Evolutionary conservation across 768 basidiomycete species (phyloP).

Genomic region (Infundibulicybe gibba): DNA sequence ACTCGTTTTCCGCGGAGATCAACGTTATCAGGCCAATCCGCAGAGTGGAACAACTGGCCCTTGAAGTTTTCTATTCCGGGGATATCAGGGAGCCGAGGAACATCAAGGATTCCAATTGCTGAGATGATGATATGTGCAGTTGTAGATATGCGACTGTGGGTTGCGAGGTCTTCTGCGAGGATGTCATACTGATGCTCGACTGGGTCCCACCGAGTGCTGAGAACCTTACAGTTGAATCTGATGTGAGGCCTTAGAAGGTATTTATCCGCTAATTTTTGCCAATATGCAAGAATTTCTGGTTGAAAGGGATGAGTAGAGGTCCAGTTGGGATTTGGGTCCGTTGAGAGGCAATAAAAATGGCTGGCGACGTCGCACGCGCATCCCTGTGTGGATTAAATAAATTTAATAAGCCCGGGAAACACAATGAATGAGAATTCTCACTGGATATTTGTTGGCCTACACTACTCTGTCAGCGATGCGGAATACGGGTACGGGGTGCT

Average conservation of each 20-base stretch:
- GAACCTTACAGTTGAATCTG: slow-evolving; percentile 38
- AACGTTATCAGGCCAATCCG: slow-evolving; percentile 22
- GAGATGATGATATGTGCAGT: slow-evolving; percentile 48
- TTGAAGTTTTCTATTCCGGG: slow-evolving; percentile 27
- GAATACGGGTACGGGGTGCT: background rate
- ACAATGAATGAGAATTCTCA: slow-evolving; percentile 7
- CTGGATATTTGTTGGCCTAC: slow-evolving; percentile 34
- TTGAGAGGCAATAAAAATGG: slow-evolving; percentile 36
- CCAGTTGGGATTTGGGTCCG: slow-evolving; percentile 39
- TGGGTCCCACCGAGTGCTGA: slow-evolving; percentile 42
- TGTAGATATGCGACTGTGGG: slow-evolving; percentile 22
- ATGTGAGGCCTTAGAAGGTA: slow-evolving; percentile 37
- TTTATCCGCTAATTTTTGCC: slow-evolving; percentile 30
- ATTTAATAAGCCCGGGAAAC: background rate
- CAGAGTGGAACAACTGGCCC: slow-evolving; percentile 31
- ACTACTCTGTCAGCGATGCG: background rate
- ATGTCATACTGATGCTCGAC: slow-evolving; percentile 31
- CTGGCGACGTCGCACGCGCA: slow-evolving; percentile 35
- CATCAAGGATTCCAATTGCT: slow-evolving; percentile 43
- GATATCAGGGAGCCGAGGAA: slow-evolving; percentile 33
- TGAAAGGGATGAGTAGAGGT: slow-evolving; percentile 32
- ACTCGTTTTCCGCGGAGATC: slow-evolving; percentile 31
- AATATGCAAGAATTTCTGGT: slow-evolving; percentile 37
- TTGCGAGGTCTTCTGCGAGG: slow-evolving; percentile 24
- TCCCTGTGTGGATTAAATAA: slow-evolving; percentile 20